phyloP scores from a whole-genome alignment of 1,284 basidiomycete species.

The Apiotrichum porosum region DNA sequence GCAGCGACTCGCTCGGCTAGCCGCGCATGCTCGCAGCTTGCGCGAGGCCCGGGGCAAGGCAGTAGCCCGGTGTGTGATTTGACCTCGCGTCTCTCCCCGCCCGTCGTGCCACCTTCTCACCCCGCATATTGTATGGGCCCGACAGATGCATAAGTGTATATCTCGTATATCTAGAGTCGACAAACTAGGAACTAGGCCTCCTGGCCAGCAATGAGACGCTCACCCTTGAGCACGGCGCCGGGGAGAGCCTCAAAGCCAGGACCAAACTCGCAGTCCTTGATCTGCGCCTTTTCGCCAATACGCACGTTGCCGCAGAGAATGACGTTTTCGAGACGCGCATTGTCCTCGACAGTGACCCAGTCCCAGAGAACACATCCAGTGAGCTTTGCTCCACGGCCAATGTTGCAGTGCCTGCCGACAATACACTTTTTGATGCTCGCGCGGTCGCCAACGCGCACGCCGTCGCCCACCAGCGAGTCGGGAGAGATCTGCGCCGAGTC shows the following conservation, averaged over 20 bases:
- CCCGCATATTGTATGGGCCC: too few relatives aligned
- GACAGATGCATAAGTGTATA: too few relatives aligned
- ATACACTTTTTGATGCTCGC: conserved; percentile 82
- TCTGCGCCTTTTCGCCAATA: conserved; percentile 71
- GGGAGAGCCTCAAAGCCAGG: conserved; percentile 74
- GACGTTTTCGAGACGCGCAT: conserved; percentile 79
- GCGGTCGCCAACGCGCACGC: conserved; percentile 75
- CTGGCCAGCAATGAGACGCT: conserved; percentile 55
- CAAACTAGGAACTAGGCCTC: too few relatives aligned
- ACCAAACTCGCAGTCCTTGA: conserved; percentile 78
- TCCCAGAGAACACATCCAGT: conserved; percentile 84
- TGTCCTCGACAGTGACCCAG: conserved; percentile 68
- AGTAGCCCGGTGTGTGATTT: too few relatives aligned
- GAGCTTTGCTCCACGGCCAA: conserved; percentile 81
- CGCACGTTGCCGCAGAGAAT: conserved; percentile 78
- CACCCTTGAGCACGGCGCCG: conserved; percentile 55
- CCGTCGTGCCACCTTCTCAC: too few relatives aligned
- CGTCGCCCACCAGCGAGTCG: conserved; percentile 77
- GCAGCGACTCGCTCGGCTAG: too few relatives aligned
- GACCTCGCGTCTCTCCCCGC: too few relatives aligned
- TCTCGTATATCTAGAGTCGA: too few relatives aligned
- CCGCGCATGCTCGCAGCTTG: too few relatives aligned
- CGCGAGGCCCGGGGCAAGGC: too few relatives aligned
- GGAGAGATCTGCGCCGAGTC: conserved; percentile 75
- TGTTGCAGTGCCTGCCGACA: conserved; percentile 79